Evolutionary conservation across 2,329 filamentous ascomycete species (phyloP).

Genomic region (Xylaria sp.): DNA sequence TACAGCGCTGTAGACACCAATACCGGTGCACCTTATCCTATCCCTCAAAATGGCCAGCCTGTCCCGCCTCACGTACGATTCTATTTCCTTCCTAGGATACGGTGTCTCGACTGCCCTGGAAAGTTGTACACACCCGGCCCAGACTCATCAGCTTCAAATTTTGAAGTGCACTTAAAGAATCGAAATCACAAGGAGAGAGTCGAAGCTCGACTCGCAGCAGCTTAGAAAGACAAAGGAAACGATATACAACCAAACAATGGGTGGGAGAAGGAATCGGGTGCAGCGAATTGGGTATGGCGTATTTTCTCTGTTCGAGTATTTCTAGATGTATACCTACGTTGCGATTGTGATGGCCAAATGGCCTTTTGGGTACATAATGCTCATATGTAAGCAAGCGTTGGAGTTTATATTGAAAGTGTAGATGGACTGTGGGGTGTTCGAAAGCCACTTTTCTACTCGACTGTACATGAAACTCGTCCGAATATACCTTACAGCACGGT

Average conservation of each 20-base stretch:
- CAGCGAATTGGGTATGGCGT: conserved; percentile 14
- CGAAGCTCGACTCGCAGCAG: conserved; percentile 50
- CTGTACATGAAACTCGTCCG: conserved; percentile 33
- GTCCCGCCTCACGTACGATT: conserved; percentile 75
- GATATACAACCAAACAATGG: background rate
- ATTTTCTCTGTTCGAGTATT: conserved; percentile 28
- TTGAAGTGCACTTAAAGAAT: conserved; percentile 92
- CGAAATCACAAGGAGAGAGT: conserved; percentile 80
- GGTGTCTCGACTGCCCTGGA: conserved; percentile 90
- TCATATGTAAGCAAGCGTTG: conserved; percentile 33
- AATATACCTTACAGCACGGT: background rate
- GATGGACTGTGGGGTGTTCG: conserved; percentile 10
- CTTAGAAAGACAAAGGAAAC: background rate
- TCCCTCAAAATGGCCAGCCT: conserved; percentile 59
- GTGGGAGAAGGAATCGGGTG: background rate
- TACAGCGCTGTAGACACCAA: conserved; percentile 82
- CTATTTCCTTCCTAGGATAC: conserved; percentile 88
- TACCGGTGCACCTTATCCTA: conserved; percentile 72
- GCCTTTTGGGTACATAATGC: conserved; percentile 19
- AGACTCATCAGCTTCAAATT: conserved; percentile 85
- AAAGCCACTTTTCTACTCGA: conserved; percentile 12
- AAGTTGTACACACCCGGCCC: conserved; percentile 94
- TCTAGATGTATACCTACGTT: conserved; percentile 34
- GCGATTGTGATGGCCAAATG: conserved; percentile 19
- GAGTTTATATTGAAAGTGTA: conserved; percentile 34